These are phyloP conservation scores for Coniella lustricola DNA, from an alignment of 2,329 filamentous ascomycete species.

Conservation along the genomic window DNA sequence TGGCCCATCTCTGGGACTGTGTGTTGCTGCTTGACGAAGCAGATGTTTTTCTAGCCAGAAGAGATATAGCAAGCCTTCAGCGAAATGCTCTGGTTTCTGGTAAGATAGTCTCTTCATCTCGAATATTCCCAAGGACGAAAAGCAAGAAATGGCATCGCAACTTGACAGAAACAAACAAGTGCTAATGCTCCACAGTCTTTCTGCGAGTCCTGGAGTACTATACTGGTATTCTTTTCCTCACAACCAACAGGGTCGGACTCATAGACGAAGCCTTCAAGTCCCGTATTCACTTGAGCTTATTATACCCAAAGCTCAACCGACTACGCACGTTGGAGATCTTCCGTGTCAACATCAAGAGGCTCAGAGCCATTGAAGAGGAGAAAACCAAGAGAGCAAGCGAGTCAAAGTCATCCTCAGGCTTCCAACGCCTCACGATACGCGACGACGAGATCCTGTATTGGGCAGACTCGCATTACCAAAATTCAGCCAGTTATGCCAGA, in stretches of 20 bases:
- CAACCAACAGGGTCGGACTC: constrained; percentile 27
- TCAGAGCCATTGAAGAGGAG: background rate
- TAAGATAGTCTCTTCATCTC: constrained; percentile 3
- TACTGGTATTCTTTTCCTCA: constrained; percentile 29
- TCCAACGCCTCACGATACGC: too few species aligned
- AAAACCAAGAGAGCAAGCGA: background rate
- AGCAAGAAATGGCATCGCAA: too few species aligned
- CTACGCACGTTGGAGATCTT: constrained; percentile 23
- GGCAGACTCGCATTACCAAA: background rate
- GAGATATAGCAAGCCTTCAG: constrained; percentile 17
- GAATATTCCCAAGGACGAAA: too few species aligned
- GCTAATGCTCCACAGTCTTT: constrained; percentile 19
- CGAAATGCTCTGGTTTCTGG: constrained; percentile 22
- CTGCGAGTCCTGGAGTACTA: constrained; percentile 30
- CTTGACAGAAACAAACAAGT: background rate
- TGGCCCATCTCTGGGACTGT: constrained; percentile 22
- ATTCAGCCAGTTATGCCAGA: background rate
- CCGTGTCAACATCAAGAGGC: constrained; percentile 18
- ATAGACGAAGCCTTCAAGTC: constrained; percentile 32
- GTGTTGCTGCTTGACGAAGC: constrained; percentile 25
- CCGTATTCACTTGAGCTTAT: constrained; percentile 27
- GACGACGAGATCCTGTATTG: background rate
- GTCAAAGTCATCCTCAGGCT: background rate
- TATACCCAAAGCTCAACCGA: constrained; percentile 23
- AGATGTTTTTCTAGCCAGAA: constrained; percentile 23